phyloP scores from a whole-genome alignment of 1,284 basidiomycete genomes.

The Mycena sp. region DNA sequence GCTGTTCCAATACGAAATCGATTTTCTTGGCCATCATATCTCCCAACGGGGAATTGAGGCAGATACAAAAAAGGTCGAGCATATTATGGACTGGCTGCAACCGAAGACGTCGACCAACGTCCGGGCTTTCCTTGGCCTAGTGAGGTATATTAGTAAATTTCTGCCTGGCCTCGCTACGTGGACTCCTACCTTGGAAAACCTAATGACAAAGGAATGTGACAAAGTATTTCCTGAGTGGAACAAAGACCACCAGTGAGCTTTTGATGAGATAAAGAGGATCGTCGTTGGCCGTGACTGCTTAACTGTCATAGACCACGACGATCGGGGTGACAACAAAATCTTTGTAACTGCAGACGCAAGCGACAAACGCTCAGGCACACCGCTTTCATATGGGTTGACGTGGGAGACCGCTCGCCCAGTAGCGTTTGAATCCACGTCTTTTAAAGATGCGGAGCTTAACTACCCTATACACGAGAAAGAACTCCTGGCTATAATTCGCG shows the following conservation, averaged over 20 bases:
- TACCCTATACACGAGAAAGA: conserved; percentile 51
- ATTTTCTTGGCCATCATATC: too few relatives aligned
- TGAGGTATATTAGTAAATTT: conserved; percentile 36
- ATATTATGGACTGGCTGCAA: too few relatives aligned
- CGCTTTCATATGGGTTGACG: conserved; percentile 41
- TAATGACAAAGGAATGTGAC: conserved; percentile 42
- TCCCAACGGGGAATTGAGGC: too few relatives aligned
- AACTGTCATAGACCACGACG: conserved; percentile 44
- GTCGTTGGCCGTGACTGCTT: conserved; percentile 38
- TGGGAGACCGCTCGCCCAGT: conserved; percentile 44
- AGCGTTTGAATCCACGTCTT: conserved; percentile 41
- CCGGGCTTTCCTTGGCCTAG: too few relatives aligned
- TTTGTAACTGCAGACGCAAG: conserved; percentile 50
- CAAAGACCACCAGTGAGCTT: conserved; percentile 40
- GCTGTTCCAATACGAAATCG: conserved; percentile 25
- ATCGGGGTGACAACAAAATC: conserved; percentile 41
- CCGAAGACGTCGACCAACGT: too few relatives aligned
- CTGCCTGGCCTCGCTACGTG: too few relatives aligned
- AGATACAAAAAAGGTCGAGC: too few relatives aligned
- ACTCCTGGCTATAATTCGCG: conserved; percentile 44
- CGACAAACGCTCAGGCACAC: conserved; percentile 41
- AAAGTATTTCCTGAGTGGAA: conserved; percentile 44
- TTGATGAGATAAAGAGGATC: conserved; percentile 48
- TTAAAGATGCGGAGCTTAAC: conserved; percentile 38
- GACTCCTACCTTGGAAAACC: too few relatives aligned